Percentiles rank a stretch among this genome's conserved stretches.
phyloP scores from a whole-genome alignment of 116 monocot genomes.

The Trichopus zeylanicus region DNA sequence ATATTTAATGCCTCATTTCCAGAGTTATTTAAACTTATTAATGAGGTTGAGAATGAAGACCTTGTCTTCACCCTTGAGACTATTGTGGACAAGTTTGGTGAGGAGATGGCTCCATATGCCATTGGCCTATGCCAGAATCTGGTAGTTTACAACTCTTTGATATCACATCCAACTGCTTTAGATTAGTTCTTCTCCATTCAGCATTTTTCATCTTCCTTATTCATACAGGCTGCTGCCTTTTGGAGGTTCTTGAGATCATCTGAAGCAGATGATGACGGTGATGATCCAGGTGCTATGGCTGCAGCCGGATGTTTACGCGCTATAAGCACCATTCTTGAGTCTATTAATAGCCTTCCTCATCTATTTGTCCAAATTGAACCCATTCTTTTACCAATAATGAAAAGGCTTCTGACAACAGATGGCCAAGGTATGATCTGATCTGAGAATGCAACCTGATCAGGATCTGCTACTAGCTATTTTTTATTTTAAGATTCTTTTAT shows the following conservation, averaged over 20 bases:
- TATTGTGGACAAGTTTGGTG: slow-evolving; percentile 96
- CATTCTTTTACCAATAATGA: slow-evolving; percentile 87
- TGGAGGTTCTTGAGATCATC: slow-evolving; percentile 84
- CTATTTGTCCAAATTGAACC: slow-evolving; percentile 89
- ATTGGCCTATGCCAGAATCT: slow-evolving; percentile 92
- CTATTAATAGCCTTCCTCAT: slow-evolving; percentile 86
- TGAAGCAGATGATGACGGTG: slow-evolving; percentile 79
- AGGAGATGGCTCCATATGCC: slow-evolving; percentile 99
- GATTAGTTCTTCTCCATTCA: not conserved
- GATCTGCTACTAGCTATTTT: not conserved
- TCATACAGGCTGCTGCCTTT: slow-evolving; percentile 76
- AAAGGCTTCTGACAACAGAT: slow-evolving; percentile 84
- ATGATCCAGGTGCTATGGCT: slow-evolving; percentile 65
- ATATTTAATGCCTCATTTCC: slow-evolving; percentile 11
- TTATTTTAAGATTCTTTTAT: too few species aligned
- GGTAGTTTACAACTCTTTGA: slow-evolving; percentile 36
- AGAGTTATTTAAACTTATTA: slow-evolving; percentile 99
- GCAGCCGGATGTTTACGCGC: slow-evolving; percentile 69
- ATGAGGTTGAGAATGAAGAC: slow-evolving; percentile 99
- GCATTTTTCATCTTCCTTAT: not conserved
- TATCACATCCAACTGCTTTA: not conserved
- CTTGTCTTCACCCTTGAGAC: slow-evolving; percentile 97
- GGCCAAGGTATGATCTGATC: slow-evolving; percentile 83
- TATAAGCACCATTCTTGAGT: slow-evolving; percentile 97
- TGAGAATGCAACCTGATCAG: not conserved